These are phyloP conservation scores for Rhizodiscina lignyota DNA, from an alignment of 495 filamentous ascomycete species.

Conservation along the genomic window DNA sequence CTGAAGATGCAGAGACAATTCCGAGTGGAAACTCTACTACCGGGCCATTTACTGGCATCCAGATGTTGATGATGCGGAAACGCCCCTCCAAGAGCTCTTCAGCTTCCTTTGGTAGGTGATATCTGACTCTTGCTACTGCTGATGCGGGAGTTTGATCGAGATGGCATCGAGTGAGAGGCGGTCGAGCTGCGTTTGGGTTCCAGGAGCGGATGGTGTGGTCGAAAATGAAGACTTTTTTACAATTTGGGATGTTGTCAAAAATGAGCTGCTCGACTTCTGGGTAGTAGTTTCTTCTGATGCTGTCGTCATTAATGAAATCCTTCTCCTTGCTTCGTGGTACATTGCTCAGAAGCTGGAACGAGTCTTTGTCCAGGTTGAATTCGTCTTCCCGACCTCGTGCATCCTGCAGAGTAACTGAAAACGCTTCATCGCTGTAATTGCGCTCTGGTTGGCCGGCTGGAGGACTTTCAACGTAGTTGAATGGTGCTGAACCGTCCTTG, in stretches of 20 bases:
- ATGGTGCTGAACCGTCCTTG: too few species aligned
- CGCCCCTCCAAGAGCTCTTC: constrained; percentile 38
- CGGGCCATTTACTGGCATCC: constrained; percentile 51
- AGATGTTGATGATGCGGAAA: constrained; percentile 58
- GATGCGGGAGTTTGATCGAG: constrained; percentile 59
- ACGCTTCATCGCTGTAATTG: too few species aligned
- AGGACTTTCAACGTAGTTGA: too few species aligned
- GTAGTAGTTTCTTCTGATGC: constrained; percentile 50
- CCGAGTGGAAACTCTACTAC: constrained; percentile 44
- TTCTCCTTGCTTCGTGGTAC: constrained; percentile 13
- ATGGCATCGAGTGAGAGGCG: constrained; percentile 42
- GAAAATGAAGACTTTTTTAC: constrained; percentile 63
- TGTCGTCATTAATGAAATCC: constrained; percentile 40
- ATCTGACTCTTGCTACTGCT: constrained; percentile 40
- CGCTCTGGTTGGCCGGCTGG: too few species aligned
- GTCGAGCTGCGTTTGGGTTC: constrained; percentile 13
- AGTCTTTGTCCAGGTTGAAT: constrained; percentile 6
- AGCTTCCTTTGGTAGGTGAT: constrained; percentile 49
- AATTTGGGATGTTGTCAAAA: too few species aligned
- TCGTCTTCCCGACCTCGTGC: too few species aligned
- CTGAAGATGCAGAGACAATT: constrained; percentile 32
- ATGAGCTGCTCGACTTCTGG: constrained; percentile 46
- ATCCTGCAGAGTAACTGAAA: too few species aligned
- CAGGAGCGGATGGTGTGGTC: constrained; percentile 59
- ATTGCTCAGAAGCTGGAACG: constrained; percentile 5